Evolutionary conservation across 169 alveolate genomes (phyloP), one percentile per base, ranked within the genome.

Genomic region (Eimeria necatrix): DNA sequence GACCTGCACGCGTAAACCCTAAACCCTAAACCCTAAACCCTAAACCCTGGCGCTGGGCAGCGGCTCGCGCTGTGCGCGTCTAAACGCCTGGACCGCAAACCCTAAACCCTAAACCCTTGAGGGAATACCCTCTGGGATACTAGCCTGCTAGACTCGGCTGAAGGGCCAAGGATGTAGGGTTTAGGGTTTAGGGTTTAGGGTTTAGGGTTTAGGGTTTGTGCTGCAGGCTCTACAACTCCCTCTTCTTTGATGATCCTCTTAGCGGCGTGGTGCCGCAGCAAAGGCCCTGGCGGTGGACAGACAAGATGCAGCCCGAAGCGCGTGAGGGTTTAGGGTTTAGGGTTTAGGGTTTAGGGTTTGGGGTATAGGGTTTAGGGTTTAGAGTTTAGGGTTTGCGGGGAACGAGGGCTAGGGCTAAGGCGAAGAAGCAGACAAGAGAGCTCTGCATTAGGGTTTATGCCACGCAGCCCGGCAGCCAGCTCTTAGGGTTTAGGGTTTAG

Each of bases 341-440:
- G 81, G 81, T 71, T 71, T 71, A 71, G 81, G 81, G 81, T 71
- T 71, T 71, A 71, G 81, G 81, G 81, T 71, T 71, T 12, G 81
- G 22, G 32, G 22, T 24, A n/a, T 26, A 4, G 49, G 49, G 81
- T 26, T 71, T 71, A 71, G 81, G 81, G 81, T 71, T 71, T 71
- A 71, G 81, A 48, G 81, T 71, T 71, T 71, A 71, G 81, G 81
- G 81, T 71, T 71, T 71, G 22, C 49, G 81, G 81, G 14, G 14
- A n/a, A n/a, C n/a, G n/a, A n/a, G n/a, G n/a, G n/a, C n/a, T n/a
- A n/a, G n/a, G n/a, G n/a, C n/a, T n/a, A n/a, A n/a, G 12, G 24
- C n/a, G 6, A 10, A 61, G 73, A 7, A 10, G 73, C 6, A 61
- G 24, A 61, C 73, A 4, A n/a, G n/a, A n/a, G n/a, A n/a, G n/a